These are phyloP conservation scores for Zygoascus flipseniorum DNA, from an alignment of 805 yeast species.

Conservation along the genomic window DNA sequence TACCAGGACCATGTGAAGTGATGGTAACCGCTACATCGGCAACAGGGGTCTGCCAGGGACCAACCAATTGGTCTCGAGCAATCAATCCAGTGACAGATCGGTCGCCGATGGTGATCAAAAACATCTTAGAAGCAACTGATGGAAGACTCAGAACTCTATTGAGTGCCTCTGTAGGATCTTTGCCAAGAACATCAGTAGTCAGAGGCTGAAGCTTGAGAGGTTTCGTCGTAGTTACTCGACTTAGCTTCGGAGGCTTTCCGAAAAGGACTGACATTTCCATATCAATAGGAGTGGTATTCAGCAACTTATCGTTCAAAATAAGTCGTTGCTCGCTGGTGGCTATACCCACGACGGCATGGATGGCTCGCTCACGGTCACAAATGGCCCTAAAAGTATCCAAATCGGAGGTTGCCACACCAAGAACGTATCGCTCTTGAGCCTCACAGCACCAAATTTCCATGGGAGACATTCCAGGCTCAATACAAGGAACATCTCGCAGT, in stretches of 20 bases:
- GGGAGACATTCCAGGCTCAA: slow-evolving; percentile 98
- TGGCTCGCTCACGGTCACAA: slow-evolving; percentile 93
- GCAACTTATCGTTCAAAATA: slow-evolving; percentile 66
- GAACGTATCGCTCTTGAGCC: slow-evolving; percentile 95
- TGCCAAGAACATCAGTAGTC: slow-evolving; percentile 14
- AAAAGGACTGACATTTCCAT: slow-evolving; percentile 90
- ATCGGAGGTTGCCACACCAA: slow-evolving; percentile 81
- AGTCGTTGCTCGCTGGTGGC: slow-evolving; percentile 85
- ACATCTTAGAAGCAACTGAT: slow-evolving; percentile 89
- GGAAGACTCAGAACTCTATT: slow-evolving; percentile 82
- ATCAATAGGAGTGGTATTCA: slow-evolving; percentile 84
- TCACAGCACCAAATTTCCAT: slow-evolving; percentile 99
- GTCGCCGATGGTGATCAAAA: slow-evolving; percentile 96
- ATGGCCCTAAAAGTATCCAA: slow-evolving; percentile 62
- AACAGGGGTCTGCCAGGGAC: slow-evolving; percentile 99
- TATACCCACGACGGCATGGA: slow-evolving; percentile 89
- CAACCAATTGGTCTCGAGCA: slow-evolving; percentile 97
- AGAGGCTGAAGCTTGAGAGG: slow-evolving; percentile 38
- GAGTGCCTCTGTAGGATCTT: slow-evolving; percentile 50
- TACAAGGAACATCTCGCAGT: slow-evolving; percentile 77
- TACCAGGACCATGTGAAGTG: slow-evolving; percentile 71
- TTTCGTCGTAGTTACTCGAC: slow-evolving; percentile 60
- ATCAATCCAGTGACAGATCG: slow-evolving; percentile 95
- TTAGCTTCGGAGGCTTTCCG: slow-evolving; percentile 96
- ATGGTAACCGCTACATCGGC: slow-evolving; percentile 97